These are phyloP conservation scores for Lasiodiplodia gonubiensis DNA, from an alignment of 2,329 filamentous ascomycete species.

Conservation along the genomic window DNA sequence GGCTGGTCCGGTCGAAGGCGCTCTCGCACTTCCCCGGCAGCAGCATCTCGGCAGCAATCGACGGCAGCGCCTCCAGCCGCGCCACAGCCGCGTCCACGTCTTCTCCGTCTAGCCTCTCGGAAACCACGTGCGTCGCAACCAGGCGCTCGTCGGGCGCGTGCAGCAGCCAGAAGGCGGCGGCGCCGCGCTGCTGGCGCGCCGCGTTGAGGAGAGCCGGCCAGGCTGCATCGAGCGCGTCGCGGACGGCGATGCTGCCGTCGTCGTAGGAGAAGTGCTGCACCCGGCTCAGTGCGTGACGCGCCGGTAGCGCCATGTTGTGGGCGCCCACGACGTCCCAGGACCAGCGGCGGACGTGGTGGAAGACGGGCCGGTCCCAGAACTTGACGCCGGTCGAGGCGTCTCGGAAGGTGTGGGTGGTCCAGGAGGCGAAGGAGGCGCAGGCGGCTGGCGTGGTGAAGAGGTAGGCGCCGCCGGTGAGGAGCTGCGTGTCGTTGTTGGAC, in stretches of 20 bases:
- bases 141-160: neutral
- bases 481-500: neutral
- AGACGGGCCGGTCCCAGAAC: conserved; percentile 4
- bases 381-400: neutral
- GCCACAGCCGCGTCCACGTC: neutral
- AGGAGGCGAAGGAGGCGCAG: neutral
- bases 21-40: no score
- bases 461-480: conserved; percentile 5
- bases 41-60: neutral
- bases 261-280: neutral
- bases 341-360: neutral
- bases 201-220: neutral
- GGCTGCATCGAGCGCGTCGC: neutral
- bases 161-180: neutral
- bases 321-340: conserved; percentile 1
- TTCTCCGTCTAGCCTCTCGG: neutral
- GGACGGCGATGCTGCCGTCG: neutral
- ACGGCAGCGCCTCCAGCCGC: neutral
- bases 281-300: neutral
- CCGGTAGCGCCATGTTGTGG: neutral
- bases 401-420: neutral
- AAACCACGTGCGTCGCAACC: neutral
- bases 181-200: neutral
- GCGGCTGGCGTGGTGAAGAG: neutral
- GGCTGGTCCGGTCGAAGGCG: neutral